phyloP scores from a whole-genome alignment of 2,329 filamentous ascomycete genomes.

The Pestalotiopsis sp. region DNA sequence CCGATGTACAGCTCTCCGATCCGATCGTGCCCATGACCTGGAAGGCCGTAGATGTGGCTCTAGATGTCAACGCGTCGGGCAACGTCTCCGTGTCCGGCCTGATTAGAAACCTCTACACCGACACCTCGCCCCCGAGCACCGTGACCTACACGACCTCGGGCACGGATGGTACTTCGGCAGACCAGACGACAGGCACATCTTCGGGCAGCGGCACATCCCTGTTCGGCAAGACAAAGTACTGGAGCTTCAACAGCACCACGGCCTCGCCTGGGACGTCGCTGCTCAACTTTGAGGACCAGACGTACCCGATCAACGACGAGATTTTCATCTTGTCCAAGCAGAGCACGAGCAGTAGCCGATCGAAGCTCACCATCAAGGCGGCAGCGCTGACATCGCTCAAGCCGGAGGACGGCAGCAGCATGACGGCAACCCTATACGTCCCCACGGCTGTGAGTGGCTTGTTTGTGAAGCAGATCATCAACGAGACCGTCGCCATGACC shows the following conservation, averaged over 20 bases:
- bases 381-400: background rate
- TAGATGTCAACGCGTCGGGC: background rate
- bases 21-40: conserved; percentile 5
- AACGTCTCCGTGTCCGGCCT: conserved; percentile 1
- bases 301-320: background rate
- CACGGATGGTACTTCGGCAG: background rate
- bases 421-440: background rate
- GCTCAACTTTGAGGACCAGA: background rate
- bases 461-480: background rate
- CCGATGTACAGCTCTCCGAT: background rate
- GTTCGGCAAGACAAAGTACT: background rate
- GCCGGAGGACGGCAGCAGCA: background rate
- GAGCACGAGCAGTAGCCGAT: background rate
- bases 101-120: conserved; percentile 3
- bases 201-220: background rate
- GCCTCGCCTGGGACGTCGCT: background rate
- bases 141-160: background rate
- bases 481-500: background rate
- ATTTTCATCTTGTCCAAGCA: background rate
- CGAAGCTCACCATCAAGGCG: background rate
- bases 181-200: background rate
- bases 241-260: background rate
- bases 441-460: background rate
- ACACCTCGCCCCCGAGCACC: background rate
- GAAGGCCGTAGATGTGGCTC: conserved; percentile 1